Conservation (phyloP, 1,139 yeast genomes). For the Yamadazyma siamensis region DNA sequence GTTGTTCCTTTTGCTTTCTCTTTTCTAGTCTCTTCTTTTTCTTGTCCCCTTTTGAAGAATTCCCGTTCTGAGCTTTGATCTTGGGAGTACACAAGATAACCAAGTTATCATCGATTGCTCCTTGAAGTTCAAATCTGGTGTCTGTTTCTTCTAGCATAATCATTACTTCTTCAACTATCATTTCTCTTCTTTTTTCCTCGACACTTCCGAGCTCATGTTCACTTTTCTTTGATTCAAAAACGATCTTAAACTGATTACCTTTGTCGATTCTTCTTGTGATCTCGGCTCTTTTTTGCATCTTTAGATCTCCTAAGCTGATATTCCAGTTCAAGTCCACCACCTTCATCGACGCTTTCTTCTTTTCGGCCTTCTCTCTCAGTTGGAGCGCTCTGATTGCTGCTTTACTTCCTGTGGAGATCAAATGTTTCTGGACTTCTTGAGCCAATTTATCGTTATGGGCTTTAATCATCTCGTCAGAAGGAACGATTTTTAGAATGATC, state of each 20-base stretch:
- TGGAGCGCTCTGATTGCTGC: constrained; percentile 27
- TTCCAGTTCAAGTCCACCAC: constrained; percentile 35
- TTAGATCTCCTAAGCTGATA: constrained; percentile 38
- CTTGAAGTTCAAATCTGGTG: constrained; percentile 29
- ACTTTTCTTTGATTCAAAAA: background rate
- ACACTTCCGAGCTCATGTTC: constrained; percentile 12
- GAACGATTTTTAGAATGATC: constrained; percentile 28
- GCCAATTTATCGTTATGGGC: constrained; percentile 33
- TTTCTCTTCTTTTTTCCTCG: constrained; percentile 30
- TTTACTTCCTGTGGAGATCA: constrained; percentile 33
- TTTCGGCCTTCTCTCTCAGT: constrained; percentile 29
- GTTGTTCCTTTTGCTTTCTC: constrained; percentile 10
- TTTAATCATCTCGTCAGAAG: constrained; percentile 32
- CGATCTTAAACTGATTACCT: constrained; percentile 28
- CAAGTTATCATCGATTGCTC: constrained; percentile 22
- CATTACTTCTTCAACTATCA: constrained; percentile 24
- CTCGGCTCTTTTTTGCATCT: constrained; percentile 35
- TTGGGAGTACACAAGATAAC: constrained; percentile 19
- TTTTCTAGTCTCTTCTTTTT: constrained; percentile 15
- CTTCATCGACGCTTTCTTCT: constrained; percentile 37
- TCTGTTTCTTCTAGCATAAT: constrained; percentile 26
- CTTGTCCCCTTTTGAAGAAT: constrained; percentile 14
- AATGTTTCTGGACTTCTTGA: constrained; percentile 25
- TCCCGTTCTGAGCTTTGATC: constrained; percentile 9
- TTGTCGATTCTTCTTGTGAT: constrained; percentile 28